Evolutionary conservation across 1,284 basidiomycete species (phyloP), one percentile per base, ranked within the genome.

Genomic region (Ustilago crameri): DNA sequence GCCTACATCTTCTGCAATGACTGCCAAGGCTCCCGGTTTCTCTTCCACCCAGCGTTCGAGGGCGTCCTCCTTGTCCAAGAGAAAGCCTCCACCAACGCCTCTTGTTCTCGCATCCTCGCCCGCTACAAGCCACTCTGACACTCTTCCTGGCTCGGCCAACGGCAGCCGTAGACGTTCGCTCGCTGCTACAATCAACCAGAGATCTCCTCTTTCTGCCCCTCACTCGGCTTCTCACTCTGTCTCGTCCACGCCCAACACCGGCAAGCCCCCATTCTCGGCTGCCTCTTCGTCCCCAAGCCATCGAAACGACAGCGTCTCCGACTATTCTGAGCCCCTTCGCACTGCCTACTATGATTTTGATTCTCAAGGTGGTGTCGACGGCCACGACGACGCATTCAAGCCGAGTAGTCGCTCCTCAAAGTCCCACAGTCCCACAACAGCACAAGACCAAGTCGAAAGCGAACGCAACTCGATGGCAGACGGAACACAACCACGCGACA

Each of bases 321-420:
- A 60, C 24, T 60, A 52, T 14, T 51, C 42, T 9, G 53, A 71
- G 32, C 68, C 62, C 1, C 62, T 62, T 4, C 53, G 42, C 35
- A 65, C 61, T 4, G 53, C 68, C 0, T 71, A 43, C 44, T 61
- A 54, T 42, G 61, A 71, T 18, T 65, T 65, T 32, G 68, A 71
- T 12, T n/a, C 51, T 1, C 52, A 61, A 8, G 41, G 52, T 15
- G 63, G 54, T 1, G 43, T 15, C 4, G 40, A 35, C 17, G 20
- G 40, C 26, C 24, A 43, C 9, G 41, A 45, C 14, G 17, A 18
- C 5, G 49, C 9, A 23, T 44, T 26, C 12, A 20, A 50, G 27
- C 53, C 50, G 17, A 51, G 51, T 43, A 55, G 37, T 26, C 22
- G 20, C 30, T 30, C 15, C 44, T 40, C 15, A 17, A 27, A 12